Base-by-base conservation (phyloP, 495 filamentous ascomycete species). In the Amniculicola lignicola region DNA sequence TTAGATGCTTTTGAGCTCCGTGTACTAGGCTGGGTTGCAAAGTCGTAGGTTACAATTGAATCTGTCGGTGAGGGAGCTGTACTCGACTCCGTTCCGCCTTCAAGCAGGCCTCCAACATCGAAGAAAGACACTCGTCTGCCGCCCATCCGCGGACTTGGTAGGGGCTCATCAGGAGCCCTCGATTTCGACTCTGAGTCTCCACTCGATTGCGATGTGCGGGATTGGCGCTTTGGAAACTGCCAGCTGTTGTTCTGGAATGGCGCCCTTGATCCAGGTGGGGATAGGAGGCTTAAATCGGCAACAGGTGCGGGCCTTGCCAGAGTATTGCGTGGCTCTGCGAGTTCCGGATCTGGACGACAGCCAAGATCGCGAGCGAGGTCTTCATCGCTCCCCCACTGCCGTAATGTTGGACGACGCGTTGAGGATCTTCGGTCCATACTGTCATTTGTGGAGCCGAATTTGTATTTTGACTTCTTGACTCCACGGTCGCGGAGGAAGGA, bases 401-500 rank as follows among this genome's bases (percentile, higher is more conserved):
- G 46, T 6, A 71, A 10, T 1, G 70, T 74, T 5, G 61, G 61
- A 21, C 68, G 59, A 4, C 69, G 62, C 9, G 49, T 58, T 14
- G 67, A 67, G 5, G 62, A 52, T 16, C 46, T 36, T 3, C 63
- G 47, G 5, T 74, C 71, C 33, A 72, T 66, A 53, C 64, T 68
- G 51, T 72, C 69, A 15, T 63, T 56, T 16, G 64, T 58, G 18
- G 64, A 67, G 2, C 60, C 59, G 9, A 57, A 54, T 40, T 65
- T 66, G 62, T 63, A 74, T 44, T 69, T 73, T 18, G 63, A 47
- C 46, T 70, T 70, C 54, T 74, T 74, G 21, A 66, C 47, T 35
- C 72, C 72, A 21, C 71, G 64, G 57, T 74, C 72, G 27, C 72
- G 69, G 14, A 74, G 51, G 60, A 74, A 74, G 6, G 72, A 72